Conservation (phyloP, 495 filamentous ascomycete genomes). For the Usnea hakonensis region DNA sequence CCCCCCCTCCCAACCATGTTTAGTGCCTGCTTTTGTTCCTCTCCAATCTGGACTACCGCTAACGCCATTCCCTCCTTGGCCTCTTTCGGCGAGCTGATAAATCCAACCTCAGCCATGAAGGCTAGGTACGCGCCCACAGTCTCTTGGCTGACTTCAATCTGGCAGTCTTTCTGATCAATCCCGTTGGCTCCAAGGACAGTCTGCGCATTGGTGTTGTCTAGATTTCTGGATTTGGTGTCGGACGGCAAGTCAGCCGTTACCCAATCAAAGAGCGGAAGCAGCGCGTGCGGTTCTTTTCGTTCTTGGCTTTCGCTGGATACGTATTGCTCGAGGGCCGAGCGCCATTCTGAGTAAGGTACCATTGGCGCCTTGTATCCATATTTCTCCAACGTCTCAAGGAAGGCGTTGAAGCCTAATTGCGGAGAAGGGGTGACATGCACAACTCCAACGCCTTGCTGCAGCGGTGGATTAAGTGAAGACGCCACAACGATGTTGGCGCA, state of each 20-base stretch:
- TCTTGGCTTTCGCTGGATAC: conserved; percentile 38
- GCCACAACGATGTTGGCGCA: conserved; percentile 75
- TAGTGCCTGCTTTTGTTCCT: conserved; percentile 44
- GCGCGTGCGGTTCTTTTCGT: conserved; percentile 21
- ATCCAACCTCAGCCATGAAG: conserved; percentile 64
- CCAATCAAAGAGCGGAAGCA: conserved; percentile 78
- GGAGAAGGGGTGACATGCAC: conserved; percentile 79
- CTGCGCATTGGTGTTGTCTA: conserved; percentile 69
- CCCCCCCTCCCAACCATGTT: conserved; percentile 45
- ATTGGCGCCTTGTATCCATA: conserved; percentile 63
- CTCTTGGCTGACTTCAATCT: conserved; percentile 47
- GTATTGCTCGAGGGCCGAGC: conserved; percentile 49
- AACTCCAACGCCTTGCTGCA: conserved; percentile 43
- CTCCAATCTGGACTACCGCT: conserved; percentile 40
- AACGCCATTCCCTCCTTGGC: conserved; percentile 38
- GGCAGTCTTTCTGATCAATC: conserved; percentile 24
- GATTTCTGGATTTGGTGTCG: conserved; percentile 68
- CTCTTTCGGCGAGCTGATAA: conserved; percentile 51
- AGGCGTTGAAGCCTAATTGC: conserved; percentile 70
- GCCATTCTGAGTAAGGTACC: conserved; percentile 49
- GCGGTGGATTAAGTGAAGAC: conserved; percentile 53
- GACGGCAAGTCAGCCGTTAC: conserved; percentile 70
- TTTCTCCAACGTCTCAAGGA: conserved; percentile 57
- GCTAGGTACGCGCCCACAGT: conserved; percentile 65
- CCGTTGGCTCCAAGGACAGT: conserved; percentile 57